Base-by-base conservation (phyloP, 768 basidiomycete species). In the Stropharia rugosoannulata region DNA sequence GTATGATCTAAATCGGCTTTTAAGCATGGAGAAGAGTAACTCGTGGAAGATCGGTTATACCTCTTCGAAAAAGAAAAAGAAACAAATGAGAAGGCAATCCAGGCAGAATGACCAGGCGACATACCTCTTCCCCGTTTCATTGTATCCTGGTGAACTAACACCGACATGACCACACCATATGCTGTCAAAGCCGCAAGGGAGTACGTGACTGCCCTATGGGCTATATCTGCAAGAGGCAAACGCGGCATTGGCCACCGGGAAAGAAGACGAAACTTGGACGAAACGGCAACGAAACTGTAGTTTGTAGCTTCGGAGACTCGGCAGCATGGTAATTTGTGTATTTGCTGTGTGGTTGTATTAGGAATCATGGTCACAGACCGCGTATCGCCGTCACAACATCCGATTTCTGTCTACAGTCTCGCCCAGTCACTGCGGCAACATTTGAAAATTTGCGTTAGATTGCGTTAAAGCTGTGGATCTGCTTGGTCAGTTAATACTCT, bases 91-190 rank as follows among this genome's bases (percentile, higher is more conserved):
- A 11, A 15, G 50, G 13, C 13, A 37, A 38, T 27, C 15, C n/a
- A 53, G 25, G 40, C 36, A 29, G 32, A 29, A 37, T 15, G 25
- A 22, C 22, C n/a, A 16, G 35, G 18, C 43, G 47, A 70, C 80
- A 55, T 66, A 84, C 85, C 84, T 81, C 76, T 74, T 51, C 82
- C 82, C 51, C 77, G 73, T 48, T 73, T 72, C 57, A 86, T 67
- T 3, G 82, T 83, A 46, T 84, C 77, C 19, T 70, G 72, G 65
- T 87, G 85, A 4, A 83, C 75, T 22, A 73, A 64, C 37, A 80
- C 74, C 18, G 82, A 80, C 64, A 81, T 75, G 22, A 70, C 77
- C n/a, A 83, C 66, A 4, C 81, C 82, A 69, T 78, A 83, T 2
- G 75, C 75, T 29, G 79, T 75, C 8, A 85, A 63, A 0, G 78